Evolutionary conservation across 2,329 filamentous ascomycete genomes (phyloP).

Genomic region (Aspergillus hiratsukae): DNA sequence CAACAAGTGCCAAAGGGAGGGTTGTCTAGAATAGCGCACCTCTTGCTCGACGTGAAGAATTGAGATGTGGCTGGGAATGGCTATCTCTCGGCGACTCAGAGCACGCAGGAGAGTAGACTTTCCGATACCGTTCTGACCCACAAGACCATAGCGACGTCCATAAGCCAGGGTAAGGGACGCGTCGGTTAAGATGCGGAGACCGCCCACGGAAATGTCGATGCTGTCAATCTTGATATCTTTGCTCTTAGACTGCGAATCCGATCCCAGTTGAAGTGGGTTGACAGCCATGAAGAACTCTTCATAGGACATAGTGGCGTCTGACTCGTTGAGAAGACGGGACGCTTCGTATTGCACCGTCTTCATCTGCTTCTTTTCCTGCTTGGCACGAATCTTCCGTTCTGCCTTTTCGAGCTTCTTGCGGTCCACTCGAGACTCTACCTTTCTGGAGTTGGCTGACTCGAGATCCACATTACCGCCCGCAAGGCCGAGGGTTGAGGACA

Average conservation of each 20-base stretch:
- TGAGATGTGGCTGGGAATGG: conserved; percentile 94
- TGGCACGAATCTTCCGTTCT: conserved; percentile 93
- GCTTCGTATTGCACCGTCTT: conserved; percentile 98
- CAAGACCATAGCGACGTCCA: conserved; percentile 89
- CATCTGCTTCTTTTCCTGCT: conserved; percentile 97
- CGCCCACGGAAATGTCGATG: conserved; percentile 89
- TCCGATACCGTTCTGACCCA: conserved; percentile 98
- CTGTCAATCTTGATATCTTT: conserved; percentile 99
- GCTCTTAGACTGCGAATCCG: conserved; percentile 71
- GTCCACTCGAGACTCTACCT: conserved; percentile 96
- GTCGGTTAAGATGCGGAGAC: conserved; percentile 82
- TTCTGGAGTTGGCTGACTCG: conserved; percentile 85
- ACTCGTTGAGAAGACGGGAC: conserved; percentile 77
- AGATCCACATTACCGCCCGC: conserved; percentile 81
- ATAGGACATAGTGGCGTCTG: conserved; percentile 82
- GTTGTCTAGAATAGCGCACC: conserved; percentile 47
- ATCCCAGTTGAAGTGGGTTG: conserved; percentile 87
- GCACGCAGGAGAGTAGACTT: conserved; percentile 93
- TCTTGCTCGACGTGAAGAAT: conserved; percentile 99
- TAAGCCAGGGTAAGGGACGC: conserved; percentile 87
- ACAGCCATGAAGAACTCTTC: conserved; percentile 99
- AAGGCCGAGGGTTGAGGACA: conserved; percentile 90
- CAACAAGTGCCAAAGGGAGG: background rate
- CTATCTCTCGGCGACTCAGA: conserved; percentile 84
- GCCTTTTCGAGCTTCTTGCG: conserved; percentile 99